Evolutionary conservation across 1,139 yeast genomes (phyloP).

Genomic region (Candida gigantensis): DNA sequence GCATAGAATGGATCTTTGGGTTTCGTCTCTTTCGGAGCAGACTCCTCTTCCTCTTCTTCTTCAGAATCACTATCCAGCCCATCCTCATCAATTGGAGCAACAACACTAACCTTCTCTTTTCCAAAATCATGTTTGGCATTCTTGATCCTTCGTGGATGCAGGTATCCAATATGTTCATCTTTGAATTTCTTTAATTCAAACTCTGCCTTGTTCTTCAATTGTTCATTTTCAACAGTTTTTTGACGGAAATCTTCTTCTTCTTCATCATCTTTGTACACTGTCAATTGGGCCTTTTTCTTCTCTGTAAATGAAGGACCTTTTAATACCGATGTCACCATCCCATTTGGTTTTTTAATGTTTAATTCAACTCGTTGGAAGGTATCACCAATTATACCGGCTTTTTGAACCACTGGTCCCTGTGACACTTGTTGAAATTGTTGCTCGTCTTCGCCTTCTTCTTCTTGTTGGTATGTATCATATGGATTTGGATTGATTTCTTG

Average conservation of each 20-base stretch:
- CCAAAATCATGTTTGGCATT: conserved; percentile 12
- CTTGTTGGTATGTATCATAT: conserved; percentile 54
- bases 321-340: conserved; percentile 12
- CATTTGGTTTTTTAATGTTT: conserved; percentile 10
- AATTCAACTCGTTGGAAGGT: conserved; percentile 8
- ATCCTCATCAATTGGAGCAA: conserved; percentile 6
- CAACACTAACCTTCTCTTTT: not conserved
- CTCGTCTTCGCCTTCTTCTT: conserved; percentile 84
- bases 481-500: conserved; percentile 36
- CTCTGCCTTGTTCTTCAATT: conserved; percentile 2
- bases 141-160: conserved; percentile 13
- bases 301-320: conserved; percentile 14
- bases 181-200: not conserved
- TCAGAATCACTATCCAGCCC: conserved; percentile 6
- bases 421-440: conserved; percentile 73
- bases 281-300: conserved; percentile 7
- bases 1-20: too few relatives aligned
- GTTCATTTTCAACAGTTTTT: not conserved
- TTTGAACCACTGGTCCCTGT: conserved; percentile 48
- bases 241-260: too few relatives aligned
- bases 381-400: not conserved
- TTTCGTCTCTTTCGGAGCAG: too few relatives aligned
- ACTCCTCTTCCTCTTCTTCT: too few relatives aligned
- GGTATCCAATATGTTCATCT: conserved; percentile 13
- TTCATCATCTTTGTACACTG: not conserved